A percentile compares a stretch with the other conserved stretches of the same genome.
Conservation (phyloP, 2,329 filamentous ascomycete species). For the Colletotrichum salicis region DNA sequence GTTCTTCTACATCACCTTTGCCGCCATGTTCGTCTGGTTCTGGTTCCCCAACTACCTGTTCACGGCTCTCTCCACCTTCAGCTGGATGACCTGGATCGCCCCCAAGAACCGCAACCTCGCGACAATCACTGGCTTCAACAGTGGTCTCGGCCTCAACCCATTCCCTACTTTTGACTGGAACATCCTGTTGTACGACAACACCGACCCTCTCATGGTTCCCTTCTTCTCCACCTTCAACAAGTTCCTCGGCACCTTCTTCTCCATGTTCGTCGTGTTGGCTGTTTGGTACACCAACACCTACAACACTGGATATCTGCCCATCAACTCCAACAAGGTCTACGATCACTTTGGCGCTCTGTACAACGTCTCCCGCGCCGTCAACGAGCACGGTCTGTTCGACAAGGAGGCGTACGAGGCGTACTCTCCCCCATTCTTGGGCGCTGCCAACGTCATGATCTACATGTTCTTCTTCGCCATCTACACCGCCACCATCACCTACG, state of each 20-base stretch:
- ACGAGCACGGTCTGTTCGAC: constrained; percentile 57
- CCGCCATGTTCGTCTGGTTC: constrained; percentile 58
- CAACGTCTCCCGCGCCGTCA: constrained; percentile 55
- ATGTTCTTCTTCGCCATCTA: constrained; percentile 67
- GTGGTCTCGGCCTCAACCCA: constrained; percentile 45
- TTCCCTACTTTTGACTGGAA: constrained; percentile 47
- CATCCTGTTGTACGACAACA: constrained; percentile 37
- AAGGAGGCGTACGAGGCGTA: constrained; percentile 58
- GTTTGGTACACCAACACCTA: constrained; percentile 70
- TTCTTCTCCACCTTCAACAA: constrained; percentile 72
- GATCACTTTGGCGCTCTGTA: constrained; percentile 60
- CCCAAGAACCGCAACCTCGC: constrained; percentile 46
- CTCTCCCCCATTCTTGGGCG: constrained; percentile 62
- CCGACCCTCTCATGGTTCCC: constrained; percentile 58
- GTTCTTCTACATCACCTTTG: constrained; percentile 53
- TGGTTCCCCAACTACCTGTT: constrained; percentile 61
- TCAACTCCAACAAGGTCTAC: constrained; percentile 63
- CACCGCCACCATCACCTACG: constrained; percentile 61
- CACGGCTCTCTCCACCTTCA: constrained; percentile 53
- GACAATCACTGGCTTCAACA: constrained; percentile 43
- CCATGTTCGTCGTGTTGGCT: constrained; percentile 63
- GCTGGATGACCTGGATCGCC: constrained; percentile 59
- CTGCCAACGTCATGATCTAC: constrained; percentile 63
- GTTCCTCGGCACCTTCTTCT: constrained; percentile 66
- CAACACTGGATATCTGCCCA: constrained; percentile 64